Conservation (phyloP, 768 basidiomycete species). For the Phlegmacium glaucopus region DNA sequence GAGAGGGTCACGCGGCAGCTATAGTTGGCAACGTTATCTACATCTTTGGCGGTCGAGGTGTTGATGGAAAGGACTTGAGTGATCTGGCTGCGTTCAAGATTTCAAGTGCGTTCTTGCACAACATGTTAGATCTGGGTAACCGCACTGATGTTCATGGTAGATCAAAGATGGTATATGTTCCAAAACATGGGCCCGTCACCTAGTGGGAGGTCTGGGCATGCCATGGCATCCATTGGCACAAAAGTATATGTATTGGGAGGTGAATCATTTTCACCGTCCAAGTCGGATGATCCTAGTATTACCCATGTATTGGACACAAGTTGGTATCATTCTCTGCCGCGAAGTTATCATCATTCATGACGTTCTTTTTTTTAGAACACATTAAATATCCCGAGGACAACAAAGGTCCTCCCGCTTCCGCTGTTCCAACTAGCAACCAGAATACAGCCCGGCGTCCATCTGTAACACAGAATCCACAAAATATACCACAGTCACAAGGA, state of each 20-base stretch:
- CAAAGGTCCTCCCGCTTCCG: conserved; percentile 22
- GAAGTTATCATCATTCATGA: conserved; percentile 2
- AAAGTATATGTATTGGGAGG: conserved; percentile 94
- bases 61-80: conserved; percentile 93
- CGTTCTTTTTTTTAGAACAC: conserved; percentile 51
- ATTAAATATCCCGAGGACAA: conserved; percentile 88
- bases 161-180: conserved; percentile 99
- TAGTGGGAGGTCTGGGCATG: conserved; percentile 89
- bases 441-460: conserved; percentile 49
- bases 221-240: conserved; percentile 92
- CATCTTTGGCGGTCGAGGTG: conserved; percentile 94
- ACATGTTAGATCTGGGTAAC: background rate
- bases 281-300: conserved; percentile 73
- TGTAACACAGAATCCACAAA: conserved; percentile 32
- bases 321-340: conserved; percentile 37
- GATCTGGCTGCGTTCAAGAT: conserved; percentile 98
- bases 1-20: conserved; percentile 96
- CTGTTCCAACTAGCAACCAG: conserved; percentile 25
- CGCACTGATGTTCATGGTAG: conserved; percentile 38
- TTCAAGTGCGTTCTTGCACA: conserved; percentile 63
- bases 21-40: conserved; percentile 98
- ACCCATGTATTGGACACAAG: conserved; percentile 96
- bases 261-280: conserved; percentile 75
- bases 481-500: conserved; percentile 20
- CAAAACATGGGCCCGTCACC: conserved; percentile 99